A percentile compares a stretch with the other conserved stretches of the same genome.
Conservation (phyloP, 495 filamentous ascomycete genomes). For the Talaromyces trachyspermus region DNA sequence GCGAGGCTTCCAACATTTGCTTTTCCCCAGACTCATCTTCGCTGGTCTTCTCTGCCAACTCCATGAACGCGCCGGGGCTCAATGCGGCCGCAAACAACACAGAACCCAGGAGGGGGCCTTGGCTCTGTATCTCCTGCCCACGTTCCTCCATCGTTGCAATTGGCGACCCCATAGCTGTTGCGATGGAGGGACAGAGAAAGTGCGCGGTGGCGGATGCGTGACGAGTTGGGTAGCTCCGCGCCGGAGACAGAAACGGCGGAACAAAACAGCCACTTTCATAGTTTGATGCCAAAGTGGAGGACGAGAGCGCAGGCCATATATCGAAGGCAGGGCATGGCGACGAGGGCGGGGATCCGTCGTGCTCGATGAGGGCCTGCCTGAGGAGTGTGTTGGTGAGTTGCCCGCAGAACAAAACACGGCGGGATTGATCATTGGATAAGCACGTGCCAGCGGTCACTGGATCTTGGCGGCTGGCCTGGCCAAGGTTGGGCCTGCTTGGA, state of each 20-base stretch:
- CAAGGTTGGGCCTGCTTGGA: too few species aligned
- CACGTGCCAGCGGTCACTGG: too few species aligned
- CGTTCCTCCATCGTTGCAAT: conserved; percentile 4
- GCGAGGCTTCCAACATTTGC: conserved; percentile 78
- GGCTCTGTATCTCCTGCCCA: conserved; percentile 20
- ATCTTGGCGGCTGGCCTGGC: too few species aligned
- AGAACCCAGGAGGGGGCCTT: conserved; percentile 23
- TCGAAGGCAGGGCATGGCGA: background rate
- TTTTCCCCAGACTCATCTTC: conserved; percentile 64
- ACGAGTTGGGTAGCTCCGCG: conserved; percentile 23
- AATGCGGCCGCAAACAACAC: conserved; percentile 46
- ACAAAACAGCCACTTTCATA: conserved; percentile 49
- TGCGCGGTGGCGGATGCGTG: conserved; percentile 20
- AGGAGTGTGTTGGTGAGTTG: too few species aligned
- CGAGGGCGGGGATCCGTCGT: too few species aligned
- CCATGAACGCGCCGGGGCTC: conserved; percentile 63
- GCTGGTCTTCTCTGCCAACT: conserved; percentile 59
- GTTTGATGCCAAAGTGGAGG: conserved; percentile 13
- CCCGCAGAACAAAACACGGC: background rate
- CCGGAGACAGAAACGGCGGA: conserved; percentile 48
- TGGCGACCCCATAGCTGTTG: conserved; percentile 1
- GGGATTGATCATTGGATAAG: background rate
- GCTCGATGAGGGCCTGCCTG: too few species aligned
- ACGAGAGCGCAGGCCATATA: background rate
- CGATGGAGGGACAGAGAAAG: conserved; percentile 13